Evolutionary conservation across 805 yeast species (phyloP).

Genomic region (Priceomyces haplophilus): DNA sequence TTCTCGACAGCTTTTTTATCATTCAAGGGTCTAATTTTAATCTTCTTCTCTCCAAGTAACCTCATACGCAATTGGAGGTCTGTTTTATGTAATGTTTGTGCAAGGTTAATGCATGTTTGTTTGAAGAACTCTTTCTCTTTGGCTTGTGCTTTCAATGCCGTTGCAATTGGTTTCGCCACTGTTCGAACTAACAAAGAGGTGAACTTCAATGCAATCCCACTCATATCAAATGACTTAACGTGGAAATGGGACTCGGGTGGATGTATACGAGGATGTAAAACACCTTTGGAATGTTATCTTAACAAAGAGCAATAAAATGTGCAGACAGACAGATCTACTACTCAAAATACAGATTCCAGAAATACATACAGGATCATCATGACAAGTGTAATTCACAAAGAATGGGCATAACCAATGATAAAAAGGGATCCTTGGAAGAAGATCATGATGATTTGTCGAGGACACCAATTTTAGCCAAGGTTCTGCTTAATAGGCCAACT

Average conservation of each 20-base stretch:
- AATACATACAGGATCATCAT: background rate
- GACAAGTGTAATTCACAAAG: too few relatives aligned
- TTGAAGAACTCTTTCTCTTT: constrained; percentile 66
- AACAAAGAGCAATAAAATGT: background rate
- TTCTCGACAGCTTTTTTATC: constrained; percentile 78
- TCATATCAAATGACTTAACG: constrained; percentile 42
- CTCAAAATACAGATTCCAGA: background rate
- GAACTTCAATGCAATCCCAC: constrained; percentile 72
- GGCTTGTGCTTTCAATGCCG: constrained; percentile 68
- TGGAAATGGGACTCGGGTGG: background rate
- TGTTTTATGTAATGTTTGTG: constrained; percentile 66
- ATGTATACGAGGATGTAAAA: too few relatives aligned
- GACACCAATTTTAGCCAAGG: too few relatives aligned
- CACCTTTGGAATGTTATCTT: too few relatives aligned
- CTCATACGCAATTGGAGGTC: constrained; percentile 62
- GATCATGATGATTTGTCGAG: too few relatives aligned
- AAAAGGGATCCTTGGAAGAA: too few relatives aligned
- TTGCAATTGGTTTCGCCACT: constrained; percentile 76
- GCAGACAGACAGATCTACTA: background rate
- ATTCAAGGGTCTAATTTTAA: constrained; percentile 71
- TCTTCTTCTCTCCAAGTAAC: constrained; percentile 51
- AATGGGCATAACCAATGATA: too few relatives aligned
- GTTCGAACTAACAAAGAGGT: constrained; percentile 71
- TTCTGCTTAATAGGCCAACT: too few relatives aligned
- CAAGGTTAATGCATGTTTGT: constrained; percentile 60